phyloP scores from a whole-genome alignment of 2,329 filamentous ascomycete genomes.

The Xylariaceae sp. region DNA sequence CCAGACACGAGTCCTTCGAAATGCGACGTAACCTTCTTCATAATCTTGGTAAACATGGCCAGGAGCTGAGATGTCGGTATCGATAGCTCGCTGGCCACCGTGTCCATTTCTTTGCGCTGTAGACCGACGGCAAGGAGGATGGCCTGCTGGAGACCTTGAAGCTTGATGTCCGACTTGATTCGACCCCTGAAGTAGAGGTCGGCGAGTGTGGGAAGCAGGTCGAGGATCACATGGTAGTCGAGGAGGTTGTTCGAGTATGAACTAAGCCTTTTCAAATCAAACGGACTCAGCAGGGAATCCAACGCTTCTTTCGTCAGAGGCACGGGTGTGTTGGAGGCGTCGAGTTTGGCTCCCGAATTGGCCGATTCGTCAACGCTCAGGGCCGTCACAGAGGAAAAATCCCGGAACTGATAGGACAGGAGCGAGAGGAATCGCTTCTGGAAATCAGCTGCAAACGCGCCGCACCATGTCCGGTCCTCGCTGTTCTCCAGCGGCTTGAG shows the following conservation, averaged over 20 bases:
- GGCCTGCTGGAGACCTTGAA: conserved; percentile 76
- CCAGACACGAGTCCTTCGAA: conserved; percentile 69
- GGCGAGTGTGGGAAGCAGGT: conserved; percentile 79
- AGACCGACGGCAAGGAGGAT: conserved; percentile 86
- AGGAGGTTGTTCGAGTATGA: conserved; percentile 95
- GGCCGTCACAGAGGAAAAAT: conserved; percentile 69
- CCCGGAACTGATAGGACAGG: conserved; percentile 85
- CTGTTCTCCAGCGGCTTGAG: conserved; percentile 65
- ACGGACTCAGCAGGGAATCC: conserved; percentile 73
- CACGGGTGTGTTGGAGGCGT: conserved; percentile 43
- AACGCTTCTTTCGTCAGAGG: conserved; percentile 67
- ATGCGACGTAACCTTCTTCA: conserved; percentile 75
- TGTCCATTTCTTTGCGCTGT: conserved; percentile 81
- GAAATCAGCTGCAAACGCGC: conserved; percentile 87
- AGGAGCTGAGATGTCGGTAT: conserved; percentile 72
- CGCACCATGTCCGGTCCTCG: conserved; percentile 75
- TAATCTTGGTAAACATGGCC: conserved; percentile 95
- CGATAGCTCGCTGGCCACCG: conserved; percentile 68
- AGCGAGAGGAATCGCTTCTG: conserved; percentile 87
- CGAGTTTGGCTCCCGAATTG: conserved; percentile 60
- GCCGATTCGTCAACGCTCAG: conserved; percentile 86
- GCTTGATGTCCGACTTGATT: conserved; percentile 56
- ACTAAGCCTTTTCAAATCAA: conserved; percentile 90
- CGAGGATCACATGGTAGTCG: conserved; percentile 94
- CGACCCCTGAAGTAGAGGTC: conserved; percentile 77